These are phyloP conservation scores for Leccinum arenicola DNA, from an alignment of 768 basidiomycete species.

Conservation along the genomic window DNA sequence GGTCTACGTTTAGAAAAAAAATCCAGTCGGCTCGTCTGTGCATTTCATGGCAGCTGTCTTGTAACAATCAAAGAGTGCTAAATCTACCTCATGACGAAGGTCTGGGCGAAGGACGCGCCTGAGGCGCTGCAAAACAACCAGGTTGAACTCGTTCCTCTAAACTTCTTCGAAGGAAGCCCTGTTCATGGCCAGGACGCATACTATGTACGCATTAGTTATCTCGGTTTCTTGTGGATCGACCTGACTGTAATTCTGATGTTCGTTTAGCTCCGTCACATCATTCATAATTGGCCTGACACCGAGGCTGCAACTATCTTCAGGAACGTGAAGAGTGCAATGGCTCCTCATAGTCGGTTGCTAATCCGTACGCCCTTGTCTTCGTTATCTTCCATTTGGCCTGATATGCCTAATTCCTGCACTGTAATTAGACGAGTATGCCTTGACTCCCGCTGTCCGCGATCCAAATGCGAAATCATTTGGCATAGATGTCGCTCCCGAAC, in stretches of 20 bases:
- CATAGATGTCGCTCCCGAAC: constrained; percentile 38
- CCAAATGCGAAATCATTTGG: constrained; percentile 5
- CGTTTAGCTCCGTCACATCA: constrained; percentile 25
- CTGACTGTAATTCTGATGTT: not conserved
- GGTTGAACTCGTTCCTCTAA: not conserved
- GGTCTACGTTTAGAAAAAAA: not conserved
- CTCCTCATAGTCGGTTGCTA: constrained; percentile 29
- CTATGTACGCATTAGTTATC: not conserved
- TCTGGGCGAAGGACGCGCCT: not conserved
- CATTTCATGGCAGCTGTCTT: not conserved
- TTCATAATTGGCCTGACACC: constrained; percentile 37
- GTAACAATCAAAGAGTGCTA: not conserved
- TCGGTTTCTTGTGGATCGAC: not conserved
- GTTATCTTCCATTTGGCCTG: not conserved
- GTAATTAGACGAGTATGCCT: constrained; percentile 21
- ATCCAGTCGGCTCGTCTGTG: not conserved
- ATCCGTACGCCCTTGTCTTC: constrained; percentile 26
- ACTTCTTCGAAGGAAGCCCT: not conserved
- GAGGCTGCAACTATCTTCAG: constrained; percentile 31
- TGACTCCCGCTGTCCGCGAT: constrained; percentile 12
- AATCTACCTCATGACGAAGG: not conserved
- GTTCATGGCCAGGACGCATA: not conserved
- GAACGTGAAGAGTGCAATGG: constrained; percentile 30
- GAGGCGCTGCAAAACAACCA: not conserved
- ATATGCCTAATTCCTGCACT: not conserved